Evolutionary conservation across 2,329 filamentous ascomycete genomes (phyloP).

Genomic region (Xylaria sp.): DNA sequence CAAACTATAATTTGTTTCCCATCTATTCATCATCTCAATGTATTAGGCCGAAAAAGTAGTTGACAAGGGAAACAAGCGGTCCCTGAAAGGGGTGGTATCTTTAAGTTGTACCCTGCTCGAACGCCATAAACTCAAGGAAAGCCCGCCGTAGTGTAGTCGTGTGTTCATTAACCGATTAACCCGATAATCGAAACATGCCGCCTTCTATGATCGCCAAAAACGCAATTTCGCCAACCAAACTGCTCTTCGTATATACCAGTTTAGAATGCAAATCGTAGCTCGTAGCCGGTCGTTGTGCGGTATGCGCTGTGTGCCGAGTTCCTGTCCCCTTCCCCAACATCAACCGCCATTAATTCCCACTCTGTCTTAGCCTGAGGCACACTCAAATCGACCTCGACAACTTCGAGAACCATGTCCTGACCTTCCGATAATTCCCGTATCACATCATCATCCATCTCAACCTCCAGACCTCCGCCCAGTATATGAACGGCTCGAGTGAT

Average conservation of each 20-base stretch:
- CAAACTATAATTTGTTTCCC: slow-evolving; percentile 12
- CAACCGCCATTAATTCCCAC: slow-evolving; percentile 72
- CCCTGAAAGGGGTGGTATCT: slow-evolving; percentile 47
- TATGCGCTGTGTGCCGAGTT: slow-evolving; percentile 48
- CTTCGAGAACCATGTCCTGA: slow-evolving; percentile 87
- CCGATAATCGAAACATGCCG: slow-evolving; percentile 22
- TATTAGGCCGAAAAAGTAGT: slow-evolving; percentile 35
- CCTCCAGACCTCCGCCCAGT: slow-evolving; percentile 78
- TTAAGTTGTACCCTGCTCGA: slow-evolving; percentile 42
- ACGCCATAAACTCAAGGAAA: slow-evolving; percentile 44
- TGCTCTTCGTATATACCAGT: slow-evolving; percentile 31
- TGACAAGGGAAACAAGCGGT: slow-evolving; percentile 38
- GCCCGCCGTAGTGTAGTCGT: slow-evolving; percentile 42
- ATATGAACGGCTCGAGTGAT: slow-evolving; percentile 78
- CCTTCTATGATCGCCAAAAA: slow-evolving; percentile 36
- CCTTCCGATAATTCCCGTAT: slow-evolving; percentile 86
- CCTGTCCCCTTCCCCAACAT: slow-evolving; percentile 55
- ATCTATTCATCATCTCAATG: slow-evolving; percentile 38
- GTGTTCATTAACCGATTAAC: slow-evolving; percentile 40
- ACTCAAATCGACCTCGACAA: slow-evolving; percentile 57
- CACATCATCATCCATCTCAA: slow-evolving; percentile 91
- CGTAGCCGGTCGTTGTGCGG: slow-evolving; percentile 51
- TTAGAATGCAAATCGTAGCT: slow-evolving; percentile 61
- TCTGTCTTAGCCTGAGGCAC: slow-evolving; percentile 61
- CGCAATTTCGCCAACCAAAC: slow-evolving; percentile 15